phyloP scores from a whole-genome alignment of 2,329 filamentous ascomycete species.

The Talaromyces pinophilus region DNA sequence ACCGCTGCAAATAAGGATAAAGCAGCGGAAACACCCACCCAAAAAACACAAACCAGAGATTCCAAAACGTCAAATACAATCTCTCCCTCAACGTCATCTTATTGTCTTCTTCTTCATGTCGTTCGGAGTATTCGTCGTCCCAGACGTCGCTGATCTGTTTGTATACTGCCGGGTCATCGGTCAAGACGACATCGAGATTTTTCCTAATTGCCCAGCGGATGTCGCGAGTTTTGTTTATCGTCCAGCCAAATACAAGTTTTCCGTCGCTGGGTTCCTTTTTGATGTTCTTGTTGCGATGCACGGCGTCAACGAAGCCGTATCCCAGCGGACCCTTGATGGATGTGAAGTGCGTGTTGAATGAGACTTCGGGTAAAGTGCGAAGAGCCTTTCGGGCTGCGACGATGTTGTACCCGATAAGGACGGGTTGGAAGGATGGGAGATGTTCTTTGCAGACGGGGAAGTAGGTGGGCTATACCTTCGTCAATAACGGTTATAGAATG shows the following conservation, averaged over 20 bases:
- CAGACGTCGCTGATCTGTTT: constrained; percentile 20
- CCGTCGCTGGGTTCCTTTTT: neutral
- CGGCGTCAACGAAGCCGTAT: constrained; percentile 63
- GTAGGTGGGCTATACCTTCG: constrained; percentile 59
- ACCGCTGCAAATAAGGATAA: constrained; percentile 18
- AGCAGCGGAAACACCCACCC: constrained; percentile 15
- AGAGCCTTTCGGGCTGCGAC: constrained; percentile 71
- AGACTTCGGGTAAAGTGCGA: constrained; percentile 57
- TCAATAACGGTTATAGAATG: neutral
- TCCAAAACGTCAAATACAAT: constrained; percentile 9
- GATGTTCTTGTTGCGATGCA: constrained; percentile 49
- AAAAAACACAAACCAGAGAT: constrained; percentile 18
- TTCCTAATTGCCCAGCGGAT: constrained; percentile 79
- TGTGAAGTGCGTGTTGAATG: constrained; percentile 75
- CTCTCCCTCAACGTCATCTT: constrained; percentile 14
- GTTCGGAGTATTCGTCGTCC: constrained; percentile 6
- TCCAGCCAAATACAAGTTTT: constrained; percentile 76
- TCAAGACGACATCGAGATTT: constrained; percentile 76
- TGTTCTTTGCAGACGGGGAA: constrained; percentile 63
- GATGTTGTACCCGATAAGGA: constrained; percentile 47
- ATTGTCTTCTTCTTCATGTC: constrained; percentile 13
- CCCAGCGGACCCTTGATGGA: constrained; percentile 70
- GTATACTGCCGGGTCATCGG: constrained; percentile 68
- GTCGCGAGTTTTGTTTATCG: constrained; percentile 73
- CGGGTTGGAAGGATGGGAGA: constrained; percentile 43